These are phyloP conservation scores for Leishmania lainsoni DNA, from an alignment of 208 protist genomes.

Conservation along the genomic window DNA sequence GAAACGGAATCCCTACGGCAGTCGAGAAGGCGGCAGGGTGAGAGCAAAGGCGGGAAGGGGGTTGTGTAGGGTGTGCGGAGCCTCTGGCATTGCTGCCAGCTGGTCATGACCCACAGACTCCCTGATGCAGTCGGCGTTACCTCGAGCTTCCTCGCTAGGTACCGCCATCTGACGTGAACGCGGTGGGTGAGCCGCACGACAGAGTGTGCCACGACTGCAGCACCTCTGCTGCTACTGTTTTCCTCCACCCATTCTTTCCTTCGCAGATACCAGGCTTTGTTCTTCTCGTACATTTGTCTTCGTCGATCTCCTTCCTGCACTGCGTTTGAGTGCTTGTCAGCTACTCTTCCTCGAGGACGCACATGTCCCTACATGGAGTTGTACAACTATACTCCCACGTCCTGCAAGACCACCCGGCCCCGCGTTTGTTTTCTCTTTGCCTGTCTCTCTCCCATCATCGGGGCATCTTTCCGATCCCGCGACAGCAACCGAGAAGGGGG, in stretches of 20 bases:
- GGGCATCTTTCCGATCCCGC: no score
- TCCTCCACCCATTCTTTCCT: not conserved
- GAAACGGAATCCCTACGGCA: constrained; percentile 50
- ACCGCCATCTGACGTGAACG: constrained; percentile 48
- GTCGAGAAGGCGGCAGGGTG: constrained; percentile 40
- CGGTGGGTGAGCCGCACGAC: not conserved
- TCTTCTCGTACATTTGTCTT: constrained; percentile 2
- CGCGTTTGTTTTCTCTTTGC: no score
- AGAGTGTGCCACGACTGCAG: not conserved
- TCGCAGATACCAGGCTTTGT: not conserved
- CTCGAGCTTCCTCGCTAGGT: constrained; percentile 53
- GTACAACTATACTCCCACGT: no score
- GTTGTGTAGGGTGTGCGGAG: constrained; percentile 53
- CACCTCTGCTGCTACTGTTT: no score
- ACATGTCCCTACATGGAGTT: no score
- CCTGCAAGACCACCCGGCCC: no score
- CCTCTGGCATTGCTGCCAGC: constrained; percentile 43
- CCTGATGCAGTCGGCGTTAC: constrained; percentile 59
- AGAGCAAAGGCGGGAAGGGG: constrained; percentile 57
- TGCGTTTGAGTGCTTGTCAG: no score
- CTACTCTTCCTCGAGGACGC: no score
- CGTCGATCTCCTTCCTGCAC: not conserved
- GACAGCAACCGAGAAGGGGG: no score
- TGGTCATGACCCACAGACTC: constrained; percentile 42
- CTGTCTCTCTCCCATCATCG: no score